Evolutionary conservation across 208 protist genomes (phyloP), one percentile per base, ranked within the genome.

Genomic region (Trypanosoma cruzi): DNA sequence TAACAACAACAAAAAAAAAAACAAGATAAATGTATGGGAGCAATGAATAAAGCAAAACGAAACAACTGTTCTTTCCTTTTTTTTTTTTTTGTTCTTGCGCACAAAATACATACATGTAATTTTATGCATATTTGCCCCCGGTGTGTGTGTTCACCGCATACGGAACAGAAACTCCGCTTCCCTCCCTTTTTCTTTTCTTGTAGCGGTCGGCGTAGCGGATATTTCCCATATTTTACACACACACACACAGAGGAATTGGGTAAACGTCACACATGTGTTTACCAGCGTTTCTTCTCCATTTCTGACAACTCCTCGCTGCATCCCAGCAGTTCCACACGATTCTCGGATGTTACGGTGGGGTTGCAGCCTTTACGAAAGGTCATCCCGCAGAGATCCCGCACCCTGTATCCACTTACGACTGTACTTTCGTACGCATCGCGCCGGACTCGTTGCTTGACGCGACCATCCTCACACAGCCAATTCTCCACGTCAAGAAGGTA

Each of bases 401-500:
- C 77, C 6, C 46, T 32, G 56, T 89, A 92, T 11, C 86, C 89
- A 66, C 79, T 75, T 14, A 60, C 42, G n/a, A 80, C 62, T 1
- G 4, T 53, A 16, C 60, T 66, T 24, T 76, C 70, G 44, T 71
- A 79, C 20, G 49, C 71, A 48, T 89, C 84, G 0, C 84, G 73
- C 26, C 89, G 81, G 16, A 94, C 70, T n/a, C 89, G 81, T 68
- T 94, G 81, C 72, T 92, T 92, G 40, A 80, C 77, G 8, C 80
- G 67, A 13, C 89, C 84, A 24, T 90, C 84, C 22, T 68, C 78
- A 58, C 89, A 94, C 22, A 90, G n/a, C 84, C 89, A 92, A 34
- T 85, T 52, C 76, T 94, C 85, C 40, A 87, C 80, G 59, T 86
- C 84, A 1, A 89, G 5, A 10, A 78, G 78, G 59, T 92, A 88